Base-by-base conservation (phyloP, 2,329 filamentous ascomycete genomes). In the Elsinoe batatas region DNA sequence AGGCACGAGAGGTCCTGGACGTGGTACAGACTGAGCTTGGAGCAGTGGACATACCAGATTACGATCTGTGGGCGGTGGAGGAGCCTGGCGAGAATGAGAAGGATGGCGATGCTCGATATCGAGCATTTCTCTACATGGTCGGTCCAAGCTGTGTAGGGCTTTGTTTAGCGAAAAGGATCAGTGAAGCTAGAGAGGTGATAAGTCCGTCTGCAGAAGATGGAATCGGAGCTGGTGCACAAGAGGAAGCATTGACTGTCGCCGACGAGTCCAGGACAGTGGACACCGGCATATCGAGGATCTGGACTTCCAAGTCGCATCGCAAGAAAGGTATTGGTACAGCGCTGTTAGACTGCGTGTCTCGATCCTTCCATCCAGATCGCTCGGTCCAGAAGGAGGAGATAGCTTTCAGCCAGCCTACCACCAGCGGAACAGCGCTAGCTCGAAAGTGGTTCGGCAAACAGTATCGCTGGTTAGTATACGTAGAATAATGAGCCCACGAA, bases 331-430 rank as follows among this genome's bases (percentile, higher is more conserved):
- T 84, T 53, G 82, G 81, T 3, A 75, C 74, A 53, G 72, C 74
- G 55, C 67, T 85, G 44, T 66, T 85, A 15, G 78, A 84, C 58
- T 75, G 73, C 56, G 78, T 79, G 20, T 71, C 77, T 55, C 72
- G 69, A 57, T 74, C 78, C 62, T 82, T 82, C 62, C 72, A 80
- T 54, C 77, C 79, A 58, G 76, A 77, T 2, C 71, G 80, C 67
- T 73, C 74, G 37, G 72, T 83, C 47, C 70, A 74, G 15, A 82
- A 79, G 64, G 71, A 73, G 10, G 56, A 63, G n/a, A 72, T 84
- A 37, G 82, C 82, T 2, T 84, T 85, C 68, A 83, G 80, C 61
- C 80, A 83, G 62, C 81, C 82, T n/a, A 85, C 83, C 0, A 78
- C 79, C 61, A 79, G 76, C 62, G 83, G 83, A 36, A 76, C 75